phyloP scores from a whole-genome alignment of 305 asterid genomes.

The Lippia alba region DNA sequence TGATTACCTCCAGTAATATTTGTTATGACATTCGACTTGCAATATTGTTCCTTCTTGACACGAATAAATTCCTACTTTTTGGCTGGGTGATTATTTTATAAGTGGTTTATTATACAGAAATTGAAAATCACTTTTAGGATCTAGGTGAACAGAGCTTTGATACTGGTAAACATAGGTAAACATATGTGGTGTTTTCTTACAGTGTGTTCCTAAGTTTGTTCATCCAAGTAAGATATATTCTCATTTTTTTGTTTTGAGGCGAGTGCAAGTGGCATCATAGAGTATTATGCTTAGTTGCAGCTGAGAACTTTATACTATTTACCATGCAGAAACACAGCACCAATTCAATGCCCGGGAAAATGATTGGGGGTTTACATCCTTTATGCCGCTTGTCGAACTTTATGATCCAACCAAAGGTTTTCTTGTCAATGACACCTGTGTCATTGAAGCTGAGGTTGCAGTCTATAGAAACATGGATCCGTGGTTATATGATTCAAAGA shows the following conservation, averaged over 20 bases:
- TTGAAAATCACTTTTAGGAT: slow-evolving; percentile 19
- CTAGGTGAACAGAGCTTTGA: slow-evolving; percentile 8
- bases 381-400: slow-evolving; percentile 59
- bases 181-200: slow-evolving; percentile 7
- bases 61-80: slow-evolving; percentile 6
- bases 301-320: slow-evolving; percentile 19
- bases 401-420: slow-evolving; percentile 57
- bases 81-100: slow-evolving; percentile 11
- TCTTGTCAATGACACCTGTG: slow-evolving; percentile 55
- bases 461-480: slow-evolving; percentile 48
- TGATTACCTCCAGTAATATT: slow-evolving; percentile 12
- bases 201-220: slow-evolving; percentile 4
- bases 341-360: slow-evolving; percentile 63
- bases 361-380: slow-evolving; percentile 68
- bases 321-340: slow-evolving; percentile 56
- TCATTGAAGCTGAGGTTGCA: slow-evolving; percentile 63
- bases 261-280: slow-evolving; percentile 7
- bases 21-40: background rate
- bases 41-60: background rate
- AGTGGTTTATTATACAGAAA: slow-evolving; percentile 12
- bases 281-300: slow-evolving; percentile 11
- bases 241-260: background rate
- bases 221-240: slow-evolving; percentile 4
- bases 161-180: slow-evolving; percentile 19
- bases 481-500: slow-evolving; percentile 58